phyloP scores from a whole-genome alignment of 331 rosid genomes.

The Erythrophleum ivorense region DNA sequence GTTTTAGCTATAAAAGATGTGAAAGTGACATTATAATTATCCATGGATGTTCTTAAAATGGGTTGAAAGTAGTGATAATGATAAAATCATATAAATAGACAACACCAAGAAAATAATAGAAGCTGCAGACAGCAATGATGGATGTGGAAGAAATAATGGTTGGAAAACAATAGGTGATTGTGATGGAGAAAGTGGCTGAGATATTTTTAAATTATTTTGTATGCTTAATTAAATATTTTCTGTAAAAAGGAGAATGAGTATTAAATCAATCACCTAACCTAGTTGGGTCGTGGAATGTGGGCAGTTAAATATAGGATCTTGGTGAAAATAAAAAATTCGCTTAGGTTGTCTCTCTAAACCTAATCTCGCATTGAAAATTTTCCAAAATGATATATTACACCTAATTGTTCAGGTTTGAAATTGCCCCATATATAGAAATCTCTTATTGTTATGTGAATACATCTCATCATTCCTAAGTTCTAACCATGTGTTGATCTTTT shows the following conservation, averaged over 20 bases:
- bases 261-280: background rate
- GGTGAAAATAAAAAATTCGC: too few relatives aligned
- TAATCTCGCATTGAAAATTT: too few relatives aligned
- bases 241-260: background rate
- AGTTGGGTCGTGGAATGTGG: background rate
- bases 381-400: too few relatives aligned
- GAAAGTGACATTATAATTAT: background rate
- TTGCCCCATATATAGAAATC: background rate
- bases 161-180: background rate
- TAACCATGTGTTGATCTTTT: too few relatives aligned
- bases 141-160: background rate
- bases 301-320: too few relatives aligned
- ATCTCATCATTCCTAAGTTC: background rate
- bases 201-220: background rate
- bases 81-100: background rate
- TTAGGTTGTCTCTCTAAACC: too few relatives aligned
- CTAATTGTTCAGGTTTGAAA: background rate
- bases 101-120: background rate
- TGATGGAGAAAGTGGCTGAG: background rate
- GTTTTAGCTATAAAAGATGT: background rate
- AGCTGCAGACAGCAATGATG: conserved; percentile 9
- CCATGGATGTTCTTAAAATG: background rate
- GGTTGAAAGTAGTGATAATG: background rate
- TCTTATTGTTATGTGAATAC: background rate
- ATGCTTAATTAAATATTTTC: background rate